Conservation (phyloP, 225 moss, liverwort and hornwort species). For the Ulota crispa region DNA sequence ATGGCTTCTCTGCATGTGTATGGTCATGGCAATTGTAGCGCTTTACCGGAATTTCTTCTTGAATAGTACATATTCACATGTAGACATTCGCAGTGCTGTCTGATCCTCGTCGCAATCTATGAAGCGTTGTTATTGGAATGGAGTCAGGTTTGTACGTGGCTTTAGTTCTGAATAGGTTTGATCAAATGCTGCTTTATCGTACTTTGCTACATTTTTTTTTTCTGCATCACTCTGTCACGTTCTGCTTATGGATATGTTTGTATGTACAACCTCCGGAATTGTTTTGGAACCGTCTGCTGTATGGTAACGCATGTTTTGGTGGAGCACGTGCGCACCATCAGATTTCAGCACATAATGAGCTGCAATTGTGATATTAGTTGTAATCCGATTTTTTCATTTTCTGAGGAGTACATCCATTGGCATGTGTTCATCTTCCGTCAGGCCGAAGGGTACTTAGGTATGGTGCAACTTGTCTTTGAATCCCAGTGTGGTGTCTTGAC, state of each 20-base stretch:
- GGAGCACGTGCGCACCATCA: not conserved
- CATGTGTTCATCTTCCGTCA: not conserved
- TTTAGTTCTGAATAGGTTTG: no score
- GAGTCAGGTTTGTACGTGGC: not conserved
- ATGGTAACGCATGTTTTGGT: not conserved
- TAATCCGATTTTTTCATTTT: not conserved
- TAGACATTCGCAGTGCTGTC: slow-evolving; percentile 21
- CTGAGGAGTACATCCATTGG: not conserved
- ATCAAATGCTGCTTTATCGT: not conserved
- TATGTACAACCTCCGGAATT: not conserved
- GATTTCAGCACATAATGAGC: not conserved
- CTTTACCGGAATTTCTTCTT: not conserved
- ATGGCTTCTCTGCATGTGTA: not conserved
- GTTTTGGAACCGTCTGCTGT: not conserved
- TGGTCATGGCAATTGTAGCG: slow-evolving; percentile 7
- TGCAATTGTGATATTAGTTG: not conserved
- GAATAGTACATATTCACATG: not conserved
- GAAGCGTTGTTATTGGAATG: not conserved
- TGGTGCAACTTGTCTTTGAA: not conserved
- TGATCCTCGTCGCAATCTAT: slow-evolving; percentile 33
- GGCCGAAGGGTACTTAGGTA: not conserved
- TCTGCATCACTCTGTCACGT: not conserved
- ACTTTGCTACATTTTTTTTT: not conserved
- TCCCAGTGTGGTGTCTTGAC: not conserved
- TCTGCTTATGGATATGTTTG: not conserved